phyloP scores from a whole-genome alignment of 768 basidiomycete species.

The Rickenella mellea region DNA sequence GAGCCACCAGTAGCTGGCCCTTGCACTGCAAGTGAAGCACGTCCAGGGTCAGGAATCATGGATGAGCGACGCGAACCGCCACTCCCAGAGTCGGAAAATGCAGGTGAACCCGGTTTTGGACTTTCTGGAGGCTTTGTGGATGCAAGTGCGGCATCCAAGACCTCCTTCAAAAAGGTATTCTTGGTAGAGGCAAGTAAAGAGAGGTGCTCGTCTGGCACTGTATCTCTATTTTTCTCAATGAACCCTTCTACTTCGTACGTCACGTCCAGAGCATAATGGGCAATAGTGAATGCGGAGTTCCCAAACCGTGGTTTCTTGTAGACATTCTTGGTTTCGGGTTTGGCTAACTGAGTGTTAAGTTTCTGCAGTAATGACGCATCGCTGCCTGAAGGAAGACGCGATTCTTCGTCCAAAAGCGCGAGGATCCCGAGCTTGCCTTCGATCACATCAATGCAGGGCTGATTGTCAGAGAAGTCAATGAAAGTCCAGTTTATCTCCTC shows the following conservation, averaged over 20 bases:
- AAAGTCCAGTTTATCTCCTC: conserved; percentile 99
- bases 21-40: conserved; percentile 44
- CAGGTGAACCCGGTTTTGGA: conserved; percentile 65
- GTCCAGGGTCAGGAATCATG: conserved; percentile 80
- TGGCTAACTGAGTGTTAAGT: conserved; percentile 74
- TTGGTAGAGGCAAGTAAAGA: conserved; percentile 74
- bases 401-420: conserved; percentile 94
- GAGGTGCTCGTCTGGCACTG: conserved; percentile 98
- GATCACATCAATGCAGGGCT: conserved; percentile 97
- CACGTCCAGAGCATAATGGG: conserved; percentile 96
- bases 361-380: conserved; percentile 92
- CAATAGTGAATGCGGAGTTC: conserved; percentile 93
- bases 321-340: conserved; percentile 76
- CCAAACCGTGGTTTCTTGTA: conserved; percentile 99
- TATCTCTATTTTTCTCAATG: conserved; percentile 97
- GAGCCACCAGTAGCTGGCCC: conserved; percentile 19
- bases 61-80: conserved; percentile 73
- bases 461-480: conserved; percentile 98
- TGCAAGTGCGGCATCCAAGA: conserved; percentile 81
- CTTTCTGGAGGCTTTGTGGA: conserved; percentile 60
- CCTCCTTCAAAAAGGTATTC: conserved; percentile 91
- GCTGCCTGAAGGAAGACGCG: conserved; percentile 87
- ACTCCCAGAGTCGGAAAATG: conserved; percentile 69
- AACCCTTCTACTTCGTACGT: conserved; percentile 98
- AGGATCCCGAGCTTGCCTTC: conserved; percentile 95